Evolutionary conservation across 2,329 filamentous ascomycete species (phyloP).

Genomic region (Sporothrix brunneoviolacea): DNA sequence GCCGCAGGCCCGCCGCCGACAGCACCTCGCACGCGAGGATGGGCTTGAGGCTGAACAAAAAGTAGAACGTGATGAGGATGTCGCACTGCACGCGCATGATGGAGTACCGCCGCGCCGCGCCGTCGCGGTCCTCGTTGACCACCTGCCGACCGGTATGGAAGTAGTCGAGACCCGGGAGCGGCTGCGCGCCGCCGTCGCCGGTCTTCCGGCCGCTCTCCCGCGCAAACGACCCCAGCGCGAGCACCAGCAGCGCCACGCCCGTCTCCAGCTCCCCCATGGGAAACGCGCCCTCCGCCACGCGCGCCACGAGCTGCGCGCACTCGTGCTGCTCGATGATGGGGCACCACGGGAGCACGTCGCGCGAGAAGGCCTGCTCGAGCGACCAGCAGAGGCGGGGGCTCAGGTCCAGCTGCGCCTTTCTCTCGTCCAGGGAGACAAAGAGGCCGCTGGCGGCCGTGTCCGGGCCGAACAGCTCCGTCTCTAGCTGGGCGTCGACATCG

Average conservation of each 20-base stretch:
- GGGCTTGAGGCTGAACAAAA: slow-evolving; percentile 18
- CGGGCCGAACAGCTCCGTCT: slow-evolving; percentile 6
- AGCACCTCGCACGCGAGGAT: slow-evolving; percentile 19
- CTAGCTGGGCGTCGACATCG: slow-evolving; percentile 2
- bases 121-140: slow-evolving; percentile 3
- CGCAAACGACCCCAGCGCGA: slow-evolving; percentile 15
- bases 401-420: slow-evolving; percentile 10
- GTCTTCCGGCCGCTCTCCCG: slow-evolving; percentile 5
- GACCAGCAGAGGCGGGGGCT: slow-evolving; percentile 11
- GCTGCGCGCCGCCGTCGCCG: slow-evolving; percentile 8
- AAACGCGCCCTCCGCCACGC: slow-evolving; percentile 9
- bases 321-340: slow-evolving; percentile 19
- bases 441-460: neutral
- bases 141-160: slow-evolving; percentile 17
- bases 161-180: slow-evolving; percentile 14
- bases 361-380: slow-evolving; percentile 16
- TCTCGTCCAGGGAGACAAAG: neutral
- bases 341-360: slow-evolving; percentile 19
- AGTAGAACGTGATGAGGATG: slow-evolving; percentile 18
- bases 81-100: slow-evolving; percentile 17
- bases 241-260: slow-evolving; percentile 15
- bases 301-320: slow-evolving; percentile 10
- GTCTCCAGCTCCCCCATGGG: slow-evolving; percentile 8
- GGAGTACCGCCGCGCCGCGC: slow-evolving; percentile 4
- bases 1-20: slow-evolving; percentile 7